phyloP scores from a whole-genome alignment of 1,284 basidiomycete species.

The Trametes polyzona region DNA sequence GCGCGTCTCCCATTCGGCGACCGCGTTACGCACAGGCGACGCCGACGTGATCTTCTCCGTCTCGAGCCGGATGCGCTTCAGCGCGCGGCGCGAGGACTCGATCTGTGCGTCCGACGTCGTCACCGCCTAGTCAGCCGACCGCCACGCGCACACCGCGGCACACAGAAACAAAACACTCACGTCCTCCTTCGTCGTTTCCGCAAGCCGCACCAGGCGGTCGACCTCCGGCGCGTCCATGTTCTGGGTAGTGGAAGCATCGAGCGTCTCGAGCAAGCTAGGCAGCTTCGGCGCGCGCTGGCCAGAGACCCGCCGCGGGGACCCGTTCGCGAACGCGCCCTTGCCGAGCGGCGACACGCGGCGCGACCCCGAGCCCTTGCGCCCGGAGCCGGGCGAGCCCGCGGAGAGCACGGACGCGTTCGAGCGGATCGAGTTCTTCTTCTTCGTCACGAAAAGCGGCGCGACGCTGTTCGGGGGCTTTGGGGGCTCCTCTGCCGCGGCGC shows the following conservation, averaged over 20 bases:
- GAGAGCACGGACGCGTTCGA: constrained; percentile 30
- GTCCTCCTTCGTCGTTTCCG: constrained; percentile 67
- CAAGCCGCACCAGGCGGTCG: constrained; percentile 47
- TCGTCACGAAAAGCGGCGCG: constrained; percentile 80
- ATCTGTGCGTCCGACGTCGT: constrained; percentile 55
- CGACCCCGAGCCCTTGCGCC: constrained; percentile 39
- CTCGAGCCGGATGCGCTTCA: constrained; percentile 75
- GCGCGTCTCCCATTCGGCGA: constrained; percentile 18
- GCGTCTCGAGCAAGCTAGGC: constrained; percentile 16
- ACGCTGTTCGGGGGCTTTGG: constrained; percentile 34
- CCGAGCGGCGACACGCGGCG: constrained; percentile 28
- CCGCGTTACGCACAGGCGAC: constrained; percentile 16
- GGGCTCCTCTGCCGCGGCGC: constrained; percentile 22
- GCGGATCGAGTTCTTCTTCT: constrained; percentile 72
- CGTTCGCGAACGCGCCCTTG: constrained; percentile 26
- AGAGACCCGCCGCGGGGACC: constrained; percentile 57
- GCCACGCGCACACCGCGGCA: neutral
- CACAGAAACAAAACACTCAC: constrained; percentile 44
- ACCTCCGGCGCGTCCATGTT: constrained; percentile 34
- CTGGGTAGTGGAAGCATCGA: constrained; percentile 35
- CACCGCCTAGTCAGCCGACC: constrained; percentile 17
- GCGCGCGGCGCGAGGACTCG: constrained; percentile 62
- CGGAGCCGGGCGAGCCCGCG: constrained; percentile 44
- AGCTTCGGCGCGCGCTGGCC: constrained; percentile 43
- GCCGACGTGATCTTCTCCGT: constrained; percentile 32